phyloP scores from a whole-genome alignment of 2,329 filamentous ascomycete genomes.

The Blumeriella jaapii region DNA sequence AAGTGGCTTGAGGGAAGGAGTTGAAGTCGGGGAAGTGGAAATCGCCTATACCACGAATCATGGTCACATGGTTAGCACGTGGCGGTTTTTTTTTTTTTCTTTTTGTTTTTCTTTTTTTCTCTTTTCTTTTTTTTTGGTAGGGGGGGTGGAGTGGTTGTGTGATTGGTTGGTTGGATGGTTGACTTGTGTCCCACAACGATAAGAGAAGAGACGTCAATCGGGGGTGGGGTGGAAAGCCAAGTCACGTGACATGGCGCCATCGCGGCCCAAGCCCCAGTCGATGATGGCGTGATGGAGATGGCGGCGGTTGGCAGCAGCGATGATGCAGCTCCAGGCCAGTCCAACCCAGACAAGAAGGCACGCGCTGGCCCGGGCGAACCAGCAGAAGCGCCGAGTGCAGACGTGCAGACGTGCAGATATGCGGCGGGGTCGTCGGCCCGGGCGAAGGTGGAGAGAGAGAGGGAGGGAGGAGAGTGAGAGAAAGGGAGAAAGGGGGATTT shows the following conservation, averaged over 20 bases:
- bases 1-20: conserved; percentile 17
- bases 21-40: conserved; percentile 26
- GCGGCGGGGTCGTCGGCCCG: not conserved
- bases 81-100: conserved; percentile 12
- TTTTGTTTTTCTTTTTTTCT: too few species aligned
- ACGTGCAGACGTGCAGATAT: too few species aligned
- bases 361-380: too few species aligned
- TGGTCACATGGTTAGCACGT: conserved; percentile 22
- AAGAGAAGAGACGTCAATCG: not conserved
- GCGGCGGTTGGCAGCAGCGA: not conserved
- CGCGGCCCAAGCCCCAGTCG: not conserved
- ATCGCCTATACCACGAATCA: conserved; percentile 22
- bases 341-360: not conserved
- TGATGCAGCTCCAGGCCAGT: not conserved
- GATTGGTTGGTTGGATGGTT: too few species aligned
- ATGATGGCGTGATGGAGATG: conserved; percentile 6
- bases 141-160: too few species aligned
- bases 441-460: too few species aligned
- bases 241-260: conserved; percentile 23
- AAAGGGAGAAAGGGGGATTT: too few species aligned
- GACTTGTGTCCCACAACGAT: too few species aligned
- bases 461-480: too few species aligned
- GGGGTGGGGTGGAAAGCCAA: conserved; percentile 1
- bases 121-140: too few species aligned
- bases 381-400: too few species aligned